Evolutionary conservation across 2,329 filamentous ascomycete genomes (phyloP).

Genomic region (Arachnomyces sp.): DNA sequence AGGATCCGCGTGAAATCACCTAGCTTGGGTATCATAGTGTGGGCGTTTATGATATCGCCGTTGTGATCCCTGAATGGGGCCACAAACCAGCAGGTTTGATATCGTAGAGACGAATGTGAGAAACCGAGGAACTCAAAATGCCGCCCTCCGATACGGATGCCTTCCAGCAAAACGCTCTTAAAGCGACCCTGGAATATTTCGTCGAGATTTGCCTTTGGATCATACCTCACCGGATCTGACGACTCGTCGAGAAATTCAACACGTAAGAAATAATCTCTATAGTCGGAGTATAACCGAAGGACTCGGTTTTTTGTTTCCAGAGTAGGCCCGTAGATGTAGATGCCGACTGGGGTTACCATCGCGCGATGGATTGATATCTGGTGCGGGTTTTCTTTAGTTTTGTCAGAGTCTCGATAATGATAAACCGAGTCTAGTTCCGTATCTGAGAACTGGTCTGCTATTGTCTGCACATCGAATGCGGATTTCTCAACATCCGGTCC

Average conservation of each 20-base stretch:
- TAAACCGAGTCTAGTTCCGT: background rate
- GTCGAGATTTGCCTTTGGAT: constrained; percentile 43
- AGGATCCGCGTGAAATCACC: constrained; percentile 47
- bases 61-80: constrained; percentile 37
- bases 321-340: constrained; percentile 41
- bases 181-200: constrained; percentile 53
- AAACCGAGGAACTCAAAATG: constrained; percentile 65
- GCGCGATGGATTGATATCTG: constrained; percentile 49
- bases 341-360: constrained; percentile 53
- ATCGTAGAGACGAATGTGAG: constrained; percentile 68
- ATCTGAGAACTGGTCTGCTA: constrained; percentile 34
- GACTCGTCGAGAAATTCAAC: constrained; percentile 70
- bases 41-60: constrained; percentile 25
- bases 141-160: constrained; percentile 58
- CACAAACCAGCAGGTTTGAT: constrained; percentile 60
- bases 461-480: constrained; percentile 31
- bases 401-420: constrained; percentile 1
- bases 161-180: constrained; percentile 48
- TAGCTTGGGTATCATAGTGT: constrained; percentile 37
- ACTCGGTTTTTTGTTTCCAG: constrained; percentile 63
- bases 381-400: constrained; percentile 20
- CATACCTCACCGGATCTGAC: constrained; percentile 55
- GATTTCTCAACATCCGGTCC: constrained; percentile 43
- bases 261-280: constrained; percentile 59
- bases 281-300: constrained; percentile 55